Percentiles rank a stretch among this genome's conserved stretches.
Conservation (phyloP, 257 asterid genomes). For the Solanum infundibuliforme region DNA sequence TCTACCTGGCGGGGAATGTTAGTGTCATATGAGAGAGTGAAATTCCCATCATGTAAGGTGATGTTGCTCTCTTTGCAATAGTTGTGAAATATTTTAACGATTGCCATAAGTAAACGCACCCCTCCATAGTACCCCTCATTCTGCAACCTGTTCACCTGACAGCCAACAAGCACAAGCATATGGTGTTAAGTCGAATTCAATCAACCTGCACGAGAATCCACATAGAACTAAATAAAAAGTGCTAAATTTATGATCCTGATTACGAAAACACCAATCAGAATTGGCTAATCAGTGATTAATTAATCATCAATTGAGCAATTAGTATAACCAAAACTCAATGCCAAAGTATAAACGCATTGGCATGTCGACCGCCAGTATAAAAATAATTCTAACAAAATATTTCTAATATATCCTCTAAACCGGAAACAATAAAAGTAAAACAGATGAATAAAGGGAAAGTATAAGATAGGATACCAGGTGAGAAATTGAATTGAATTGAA, state of each 20-base stretch:
- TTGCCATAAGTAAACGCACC: slow-evolving; percentile 80
- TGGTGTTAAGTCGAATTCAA: not conserved
- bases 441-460: no score
- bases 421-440: not conserved
- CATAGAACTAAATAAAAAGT: not conserved
- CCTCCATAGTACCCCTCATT: slow-evolving; percentile 95
- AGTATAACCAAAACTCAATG: not conserved
- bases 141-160: slow-evolving; percentile 64
- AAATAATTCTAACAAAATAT: not conserved
- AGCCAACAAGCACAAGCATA: not conserved
- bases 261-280: not conserved
- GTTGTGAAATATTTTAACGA: slow-evolving; percentile 51
- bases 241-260: not conserved
- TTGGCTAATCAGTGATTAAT: not conserved
- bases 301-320: not conserved
- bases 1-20: slow-evolving; percentile 91
- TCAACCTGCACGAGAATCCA: not conserved
- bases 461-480: slow-evolving; percentile 38
- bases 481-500: slow-evolving; percentile 51
- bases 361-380: not conserved
- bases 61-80: slow-evolving; percentile 57
- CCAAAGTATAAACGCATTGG: not conserved
- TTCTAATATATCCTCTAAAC: not conserved
- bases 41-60: slow-evolving; percentile 35
- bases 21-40: slow-evolving; percentile 29